These are phyloP conservation scores for Rhynchospora breviuscula DNA, from an alignment of 176 grass and related monocot species.

Conservation along the genomic window DNA sequence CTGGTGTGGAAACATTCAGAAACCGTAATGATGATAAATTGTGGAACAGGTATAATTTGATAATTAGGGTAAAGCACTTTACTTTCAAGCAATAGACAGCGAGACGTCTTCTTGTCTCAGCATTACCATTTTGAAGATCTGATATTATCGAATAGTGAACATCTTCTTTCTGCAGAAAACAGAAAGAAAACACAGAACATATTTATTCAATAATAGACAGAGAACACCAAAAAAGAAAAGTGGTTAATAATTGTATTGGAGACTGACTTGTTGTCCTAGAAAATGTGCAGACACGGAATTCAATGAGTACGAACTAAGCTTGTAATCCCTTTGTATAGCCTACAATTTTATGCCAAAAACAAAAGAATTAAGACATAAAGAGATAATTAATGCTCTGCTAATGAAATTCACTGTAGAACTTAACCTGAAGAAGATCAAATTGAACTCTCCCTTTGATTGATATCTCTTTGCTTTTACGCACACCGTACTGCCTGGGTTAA, in stretches of 20 bases:
- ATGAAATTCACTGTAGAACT: conserved; percentile 29
- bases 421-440: conserved; percentile 94
- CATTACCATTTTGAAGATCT: conserved; percentile 95
- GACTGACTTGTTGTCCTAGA: conserved; percentile 88
- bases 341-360: conserved; percentile 31
- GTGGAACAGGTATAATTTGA: background rate
- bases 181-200: background rate
- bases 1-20: background rate
- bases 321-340: conserved; percentile 98
- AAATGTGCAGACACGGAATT: conserved; percentile 98
- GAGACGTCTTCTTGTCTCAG: conserved; percentile 84
- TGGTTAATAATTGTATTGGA: background rate
- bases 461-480: conserved; percentile 96
- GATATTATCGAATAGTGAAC: conserved; percentile 99
- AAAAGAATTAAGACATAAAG: conserved; percentile 21
- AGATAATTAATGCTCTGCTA: background rate
- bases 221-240: conserved; percentile 6
- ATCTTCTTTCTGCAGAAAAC: conserved; percentile 82
- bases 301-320: conserved; percentile 96
- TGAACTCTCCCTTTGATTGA: conserved; percentile 94
- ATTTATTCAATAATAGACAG: background rate
- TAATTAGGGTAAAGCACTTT: conserved; percentile 12
- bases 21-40: conserved; percentile 13
- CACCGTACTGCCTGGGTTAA: conserved; percentile 72
- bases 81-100: conserved; percentile 95